Evolutionary conservation across 1,284 basidiomycete genomes (phyloP).

Genomic region (Irpex sp.): DNA sequence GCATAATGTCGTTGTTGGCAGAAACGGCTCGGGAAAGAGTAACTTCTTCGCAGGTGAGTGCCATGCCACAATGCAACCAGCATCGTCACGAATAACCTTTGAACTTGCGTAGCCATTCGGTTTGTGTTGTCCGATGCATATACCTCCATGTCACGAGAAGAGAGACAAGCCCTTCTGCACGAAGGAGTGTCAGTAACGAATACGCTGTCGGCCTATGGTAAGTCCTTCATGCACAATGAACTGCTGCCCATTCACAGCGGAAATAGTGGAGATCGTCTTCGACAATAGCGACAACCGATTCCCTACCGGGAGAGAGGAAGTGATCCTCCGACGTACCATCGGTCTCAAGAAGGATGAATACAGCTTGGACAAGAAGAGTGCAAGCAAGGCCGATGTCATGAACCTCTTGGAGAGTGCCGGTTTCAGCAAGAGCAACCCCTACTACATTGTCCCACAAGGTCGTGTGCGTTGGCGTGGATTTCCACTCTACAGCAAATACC

Average conservation of each 20-base stretch:
- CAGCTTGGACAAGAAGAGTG: conserved; percentile 92
- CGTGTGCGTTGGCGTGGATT: conserved; percentile 52
- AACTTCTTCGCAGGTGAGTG: conserved; percentile 89
- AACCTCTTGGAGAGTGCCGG: conserved; percentile 93
- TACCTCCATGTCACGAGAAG: conserved; percentile 91
- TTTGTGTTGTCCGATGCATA: conserved; percentile 98
- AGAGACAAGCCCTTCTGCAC: conserved; percentile 87
- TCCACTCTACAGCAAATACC: background rate
- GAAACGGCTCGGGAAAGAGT: conserved; percentile 94
- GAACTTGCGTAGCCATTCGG: conserved; percentile 65
- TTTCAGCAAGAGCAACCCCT: conserved; percentile 96
- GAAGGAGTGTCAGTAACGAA: conserved; percentile 88
- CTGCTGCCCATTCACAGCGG: background rate
- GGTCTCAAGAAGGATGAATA: conserved; percentile 99
- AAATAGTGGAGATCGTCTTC: conserved; percentile 76
- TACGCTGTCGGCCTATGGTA: conserved; percentile 90
- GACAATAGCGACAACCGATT: conserved; percentile 90
- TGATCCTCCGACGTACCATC: conserved; percentile 88
- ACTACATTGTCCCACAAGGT: conserved; percentile 99
- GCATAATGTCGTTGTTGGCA: conserved; percentile 91
- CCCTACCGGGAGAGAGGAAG: conserved; percentile 80
- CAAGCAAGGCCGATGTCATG: conserved; percentile 96
- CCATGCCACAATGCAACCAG: background rate
- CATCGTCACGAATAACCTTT: background rate
- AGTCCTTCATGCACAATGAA: conserved; percentile 17